Base-by-base conservation (phyloP, 345 rosid species). In the Eutrema yunnanense region DNA sequence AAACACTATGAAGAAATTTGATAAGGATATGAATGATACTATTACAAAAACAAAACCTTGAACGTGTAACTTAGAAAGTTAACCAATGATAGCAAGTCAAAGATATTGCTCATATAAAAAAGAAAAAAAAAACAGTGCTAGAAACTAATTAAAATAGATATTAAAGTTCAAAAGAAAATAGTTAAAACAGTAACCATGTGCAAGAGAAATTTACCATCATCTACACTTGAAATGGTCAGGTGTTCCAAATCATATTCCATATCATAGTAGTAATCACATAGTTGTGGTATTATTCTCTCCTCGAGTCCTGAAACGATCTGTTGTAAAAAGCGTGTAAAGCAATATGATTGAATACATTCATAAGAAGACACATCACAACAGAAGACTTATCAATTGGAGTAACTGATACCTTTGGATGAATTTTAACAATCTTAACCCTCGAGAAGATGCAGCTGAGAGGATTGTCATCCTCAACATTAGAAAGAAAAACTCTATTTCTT, bases 381-480 rank as follows among this genome's bases (percentile, higher is more conserved):
- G 34, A 33, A 33, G 4, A 33, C 36, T 33, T 33, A 5, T 5
- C 36, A 33, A 5, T 4, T 5, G 6, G 5, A 33, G 36, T 30
- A 30, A 30, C 2, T 30, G 3, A 30, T 30, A 30, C 32, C 32
- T 30, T 3, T 3, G 68, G 71, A 0, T 71, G 62, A 51, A 81
- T 65, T 70, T 43, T 50, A 3, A 57, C 71, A 30, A 83, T 71
- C 1, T 71, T 67, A 0, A 76, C 53, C 41, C 55, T 71, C 0
- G 81, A 76, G 3, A 48, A 4, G 3, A 83, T 57, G 48, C 84
- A 82, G 41, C 60, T 51, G 9, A 84, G 74, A 3, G 71, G 85
- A 66, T 82, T 84, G 22, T 84, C 85, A 59, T 81, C 75, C 61
- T 40, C 63, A 3, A 77, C 64, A 38, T 80, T 82, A 0, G 85